Conservation (phyloP, 495 filamentous ascomycete species). For the Penicillium coprophilum region DNA sequence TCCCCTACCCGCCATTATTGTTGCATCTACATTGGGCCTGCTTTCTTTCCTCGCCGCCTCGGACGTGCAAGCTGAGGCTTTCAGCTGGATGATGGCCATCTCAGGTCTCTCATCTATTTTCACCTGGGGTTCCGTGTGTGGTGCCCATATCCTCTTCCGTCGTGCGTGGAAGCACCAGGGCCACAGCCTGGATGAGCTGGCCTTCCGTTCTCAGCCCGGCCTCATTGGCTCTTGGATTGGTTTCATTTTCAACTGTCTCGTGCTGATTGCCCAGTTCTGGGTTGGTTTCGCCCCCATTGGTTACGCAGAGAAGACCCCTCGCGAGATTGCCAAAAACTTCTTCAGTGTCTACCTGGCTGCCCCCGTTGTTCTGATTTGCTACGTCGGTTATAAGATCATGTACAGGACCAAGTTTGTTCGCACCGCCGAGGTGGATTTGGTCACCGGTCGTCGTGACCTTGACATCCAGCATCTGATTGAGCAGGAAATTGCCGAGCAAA, state of each 20-base stretch:
- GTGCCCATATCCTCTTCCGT: constrained; percentile 91
- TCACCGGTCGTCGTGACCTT: constrained; percentile 84
- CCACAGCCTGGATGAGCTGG: constrained; percentile 69
- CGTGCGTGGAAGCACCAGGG: constrained; percentile 70
- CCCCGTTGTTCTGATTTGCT: constrained; percentile 76
- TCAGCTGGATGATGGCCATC: constrained; percentile 86
- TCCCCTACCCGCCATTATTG: constrained; percentile 68
- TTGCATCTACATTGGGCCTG: constrained; percentile 70
- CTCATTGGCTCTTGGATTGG: constrained; percentile 83
- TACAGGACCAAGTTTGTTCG: constrained; percentile 68
- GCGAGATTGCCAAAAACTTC: constrained; percentile 58
- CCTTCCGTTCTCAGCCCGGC: constrained; percentile 79
- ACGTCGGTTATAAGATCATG: constrained; percentile 76
- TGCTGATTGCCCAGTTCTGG: constrained; percentile 95
- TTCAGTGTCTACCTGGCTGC: constrained; percentile 79
- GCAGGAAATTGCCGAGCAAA: constrained; percentile 71
- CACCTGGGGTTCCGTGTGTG: constrained; percentile 89
- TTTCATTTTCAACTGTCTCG: constrained; percentile 71
- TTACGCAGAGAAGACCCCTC: constrained; percentile 41
- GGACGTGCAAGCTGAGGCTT: constrained; percentile 59
- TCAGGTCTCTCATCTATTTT: constrained; percentile 87
- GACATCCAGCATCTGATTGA: constrained; percentile 72
- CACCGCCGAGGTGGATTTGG: constrained; percentile 74
- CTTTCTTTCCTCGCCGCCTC: constrained; percentile 78
- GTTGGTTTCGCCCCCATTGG: constrained; percentile 78